Evolutionary conservation across 805 yeast species (phyloP).

Genomic region (Metschnikowia lunata): DNA sequence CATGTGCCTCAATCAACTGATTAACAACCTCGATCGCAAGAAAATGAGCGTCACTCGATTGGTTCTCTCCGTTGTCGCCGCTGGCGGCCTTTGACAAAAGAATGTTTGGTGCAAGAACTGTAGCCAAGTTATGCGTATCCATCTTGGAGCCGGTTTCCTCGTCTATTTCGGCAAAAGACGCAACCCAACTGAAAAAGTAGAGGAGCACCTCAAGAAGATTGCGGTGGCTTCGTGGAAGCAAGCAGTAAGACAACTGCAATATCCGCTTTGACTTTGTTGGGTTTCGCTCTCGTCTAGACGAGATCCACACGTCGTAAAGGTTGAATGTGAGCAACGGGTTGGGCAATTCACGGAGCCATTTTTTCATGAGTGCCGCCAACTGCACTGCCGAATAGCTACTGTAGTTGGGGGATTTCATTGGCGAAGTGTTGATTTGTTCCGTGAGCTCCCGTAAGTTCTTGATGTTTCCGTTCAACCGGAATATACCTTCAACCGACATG

Average conservation of each 20-base stretch:
- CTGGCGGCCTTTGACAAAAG: conserved; percentile 53
- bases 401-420: conserved; percentile 67
- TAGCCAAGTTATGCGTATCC: conserved; percentile 93
- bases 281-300: conserved; percentile 53
- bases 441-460: conserved; percentile 70
- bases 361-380: conserved; percentile 86
- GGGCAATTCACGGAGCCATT: conserved; percentile 88
- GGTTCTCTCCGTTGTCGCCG: conserved; percentile 19
- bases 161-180: conserved; percentile 90
- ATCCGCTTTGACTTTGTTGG: conserved; percentile 46
- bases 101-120: conserved; percentile 92
- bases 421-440: conserved; percentile 67
- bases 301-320: conserved; percentile 75
- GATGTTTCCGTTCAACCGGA: conserved; percentile 94
- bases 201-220: conserved; percentile 83
- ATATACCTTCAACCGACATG: conserved; percentile 93
- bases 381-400: conserved; percentile 81
- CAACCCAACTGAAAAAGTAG: conserved; percentile 88
- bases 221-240: conserved; percentile 77
- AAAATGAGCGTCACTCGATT: conserved; percentile 67
- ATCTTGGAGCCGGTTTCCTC: conserved; percentile 84
- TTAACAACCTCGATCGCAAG: conserved; percentile 89
- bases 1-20: conserved; percentile 74
- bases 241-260: conserved; percentile 61
- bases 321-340: conserved; percentile 79